Conservation (phyloP, 2,329 filamentous ascomycete genomes). For the Colletotrichum somersetense region DNA sequence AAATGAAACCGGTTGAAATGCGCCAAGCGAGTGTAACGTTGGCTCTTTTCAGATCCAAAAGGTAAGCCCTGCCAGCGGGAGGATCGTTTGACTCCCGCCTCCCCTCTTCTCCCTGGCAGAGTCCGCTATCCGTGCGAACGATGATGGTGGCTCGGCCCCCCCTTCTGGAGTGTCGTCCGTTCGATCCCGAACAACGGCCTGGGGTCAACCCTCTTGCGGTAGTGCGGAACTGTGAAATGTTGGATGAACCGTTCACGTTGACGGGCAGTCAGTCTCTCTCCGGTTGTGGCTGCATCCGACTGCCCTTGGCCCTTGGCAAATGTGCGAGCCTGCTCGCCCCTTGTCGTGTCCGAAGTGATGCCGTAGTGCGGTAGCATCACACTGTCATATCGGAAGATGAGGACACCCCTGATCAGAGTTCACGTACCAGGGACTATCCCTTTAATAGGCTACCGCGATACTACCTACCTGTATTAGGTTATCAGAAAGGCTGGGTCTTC, state of each 20-base stretch:
- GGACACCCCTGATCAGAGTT: slow-evolving; percentile 26
- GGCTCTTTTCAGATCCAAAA: neutral
- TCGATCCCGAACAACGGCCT: neutral
- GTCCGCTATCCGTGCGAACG: neutral
- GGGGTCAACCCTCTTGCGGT: slow-evolving; percentile 15
- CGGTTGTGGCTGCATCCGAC: neutral
- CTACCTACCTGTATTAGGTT: slow-evolving; percentile 29
- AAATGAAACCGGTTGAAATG: slow-evolving; percentile 3
- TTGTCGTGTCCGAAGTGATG: neutral
- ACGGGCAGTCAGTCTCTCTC: neutral
- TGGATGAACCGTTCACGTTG: slow-evolving; percentile 25
- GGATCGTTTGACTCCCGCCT: slow-evolving; percentile 26
- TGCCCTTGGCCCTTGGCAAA: neutral
- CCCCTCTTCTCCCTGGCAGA: neutral
- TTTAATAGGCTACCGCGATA: neutral
- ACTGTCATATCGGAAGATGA: slow-evolving; percentile 3
- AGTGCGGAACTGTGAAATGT: slow-evolving; percentile 7
- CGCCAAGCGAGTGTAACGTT: slow-evolving; percentile 3
- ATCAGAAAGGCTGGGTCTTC: slow-evolving; percentile 5
- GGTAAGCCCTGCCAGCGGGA: neutral
- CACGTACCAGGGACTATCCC: slow-evolving; percentile 18
- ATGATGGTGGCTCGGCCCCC: slow-evolving; percentile 2
- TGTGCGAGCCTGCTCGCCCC: neutral
- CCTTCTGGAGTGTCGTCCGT: slow-evolving; percentile 1
- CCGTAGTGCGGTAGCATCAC: neutral